Evolutionary conservation across 164 flowering plant species (phyloP).

Genomic region (Malania oleifera): DNA sequence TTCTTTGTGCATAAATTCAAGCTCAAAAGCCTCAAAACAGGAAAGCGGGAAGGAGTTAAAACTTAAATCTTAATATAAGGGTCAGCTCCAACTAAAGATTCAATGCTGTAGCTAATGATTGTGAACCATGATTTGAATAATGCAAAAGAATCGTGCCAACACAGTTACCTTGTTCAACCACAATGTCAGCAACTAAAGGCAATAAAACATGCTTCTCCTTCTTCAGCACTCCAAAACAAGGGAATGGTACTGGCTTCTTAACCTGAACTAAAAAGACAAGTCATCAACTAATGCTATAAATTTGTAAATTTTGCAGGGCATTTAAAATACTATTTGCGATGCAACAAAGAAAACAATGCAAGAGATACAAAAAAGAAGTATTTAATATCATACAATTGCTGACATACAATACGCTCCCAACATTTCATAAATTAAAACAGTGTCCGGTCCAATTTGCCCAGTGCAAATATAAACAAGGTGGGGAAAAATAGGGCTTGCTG

Average conservation of each 20-base stretch:
- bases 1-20: too few relatives aligned
- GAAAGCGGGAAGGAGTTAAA: too few relatives aligned
- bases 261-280: constrained; percentile 33
- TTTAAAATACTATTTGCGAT: not conserved
- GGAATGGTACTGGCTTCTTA: constrained; percentile 63
- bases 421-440: not conserved
- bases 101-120: too few relatives aligned
- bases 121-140: not conserved
- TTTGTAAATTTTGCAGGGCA: not conserved
- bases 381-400: not conserved
- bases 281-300: not conserved
- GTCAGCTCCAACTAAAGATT: too few relatives aligned
- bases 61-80: too few relatives aligned
- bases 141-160: not conserved
- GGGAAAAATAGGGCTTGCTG: not conserved
- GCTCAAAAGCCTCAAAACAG: too few relatives aligned
- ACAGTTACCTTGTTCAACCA: constrained; percentile 70
- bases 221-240: constrained; percentile 69
- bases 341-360: not conserved
- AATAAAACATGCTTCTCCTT: constrained; percentile 74
- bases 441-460: not conserved
- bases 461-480: not conserved
- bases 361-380: not conserved
- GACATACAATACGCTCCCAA: not conserved
- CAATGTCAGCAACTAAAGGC: constrained; percentile 62